Conservation (phyloP, 106 monocot species). For the Dendrobium huoshanense region DNA sequence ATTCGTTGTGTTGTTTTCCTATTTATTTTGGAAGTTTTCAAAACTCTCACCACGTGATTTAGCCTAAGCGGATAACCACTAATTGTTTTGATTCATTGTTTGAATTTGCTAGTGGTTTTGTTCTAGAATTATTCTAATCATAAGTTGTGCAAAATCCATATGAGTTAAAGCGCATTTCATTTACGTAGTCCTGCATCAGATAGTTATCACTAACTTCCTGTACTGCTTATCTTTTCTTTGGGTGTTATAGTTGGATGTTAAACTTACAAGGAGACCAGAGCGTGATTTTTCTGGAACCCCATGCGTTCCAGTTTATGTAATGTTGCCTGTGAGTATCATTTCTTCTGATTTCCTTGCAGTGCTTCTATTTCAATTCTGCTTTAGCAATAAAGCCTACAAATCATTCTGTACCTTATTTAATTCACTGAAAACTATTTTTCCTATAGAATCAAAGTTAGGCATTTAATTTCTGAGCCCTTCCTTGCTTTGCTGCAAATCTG, state of each 20-base stretch:
- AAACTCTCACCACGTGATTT: no score
- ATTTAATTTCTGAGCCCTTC: neutral
- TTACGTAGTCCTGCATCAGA: no score
- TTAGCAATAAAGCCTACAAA: neutral
- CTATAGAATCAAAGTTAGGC: neutral
- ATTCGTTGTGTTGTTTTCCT: no score
- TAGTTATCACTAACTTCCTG: neutral
- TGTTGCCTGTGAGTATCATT: conserved; percentile 66
- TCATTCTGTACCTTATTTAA: neutral
- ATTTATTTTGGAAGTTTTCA: no score
- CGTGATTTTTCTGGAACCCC: conserved; percentile 83
- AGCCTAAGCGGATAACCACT: no score
- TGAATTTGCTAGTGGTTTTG: no score
- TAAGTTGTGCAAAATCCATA: no score
- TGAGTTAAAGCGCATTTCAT: no score
- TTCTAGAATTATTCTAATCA: no score
- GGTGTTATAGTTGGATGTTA: neutral
- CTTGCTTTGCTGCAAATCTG: neutral
- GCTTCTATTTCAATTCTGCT: neutral
- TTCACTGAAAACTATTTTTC: neutral
- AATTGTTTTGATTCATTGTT: no score
- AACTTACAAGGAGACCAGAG: conserved; percentile 26
- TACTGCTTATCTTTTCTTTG: neutral
- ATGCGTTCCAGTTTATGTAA: conserved; percentile 82
- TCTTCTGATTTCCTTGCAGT: neutral